Conservation (phyloP, 2,329 filamentous ascomycete genomes). For the Beauveria australis region DNA sequence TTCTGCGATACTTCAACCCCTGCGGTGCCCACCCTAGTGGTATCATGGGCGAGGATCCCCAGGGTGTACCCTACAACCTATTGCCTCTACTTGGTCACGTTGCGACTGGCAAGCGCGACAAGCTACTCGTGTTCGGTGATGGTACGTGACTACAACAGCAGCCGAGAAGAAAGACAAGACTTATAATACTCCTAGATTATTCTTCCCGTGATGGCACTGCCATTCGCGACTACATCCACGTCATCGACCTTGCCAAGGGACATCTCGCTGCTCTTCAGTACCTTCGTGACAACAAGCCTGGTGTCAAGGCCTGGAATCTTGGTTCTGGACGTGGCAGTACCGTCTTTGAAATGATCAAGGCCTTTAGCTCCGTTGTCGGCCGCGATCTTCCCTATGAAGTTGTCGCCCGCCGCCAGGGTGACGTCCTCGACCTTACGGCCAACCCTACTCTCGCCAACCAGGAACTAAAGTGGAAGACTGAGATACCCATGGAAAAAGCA, state of each 20-base stretch:
- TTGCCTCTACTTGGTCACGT: conserved; percentile 92
- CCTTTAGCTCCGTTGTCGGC: conserved; percentile 82
- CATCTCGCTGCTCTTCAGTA: conserved; percentile 87
- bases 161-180: not conserved
- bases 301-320: conserved; percentile 92
- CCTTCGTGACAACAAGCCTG: conserved; percentile 74
- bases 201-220: conserved; percentile 81
- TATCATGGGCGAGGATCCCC: conserved; percentile 96
- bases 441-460: conserved; percentile 80
- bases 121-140: conserved; percentile 88
- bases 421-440: conserved; percentile 90
- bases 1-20: conserved; percentile 97
- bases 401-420: conserved; percentile 70
- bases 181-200: conserved; percentile 58
- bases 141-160: conserved; percentile 45
- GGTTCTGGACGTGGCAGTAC: conserved; percentile 92
- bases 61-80: conserved; percentile 92
- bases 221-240: conserved; percentile 97
- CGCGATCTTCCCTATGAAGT: conserved; percentile 82
- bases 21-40: conserved; percentile 89
- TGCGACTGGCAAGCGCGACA: conserved; percentile 87
- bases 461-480: conserved; percentile 88
- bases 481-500: conserved; percentile 83
- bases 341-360: conserved; percentile 94
- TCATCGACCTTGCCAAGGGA: conserved; percentile 78